Percentiles rank a stretch among this genome's conserved stretches.
These are phyloP conservation scores for Reticulascus tulasneorum DNA, from an alignment of 2,329 filamentous ascomycete genomes.

Conservation along the genomic window DNA sequence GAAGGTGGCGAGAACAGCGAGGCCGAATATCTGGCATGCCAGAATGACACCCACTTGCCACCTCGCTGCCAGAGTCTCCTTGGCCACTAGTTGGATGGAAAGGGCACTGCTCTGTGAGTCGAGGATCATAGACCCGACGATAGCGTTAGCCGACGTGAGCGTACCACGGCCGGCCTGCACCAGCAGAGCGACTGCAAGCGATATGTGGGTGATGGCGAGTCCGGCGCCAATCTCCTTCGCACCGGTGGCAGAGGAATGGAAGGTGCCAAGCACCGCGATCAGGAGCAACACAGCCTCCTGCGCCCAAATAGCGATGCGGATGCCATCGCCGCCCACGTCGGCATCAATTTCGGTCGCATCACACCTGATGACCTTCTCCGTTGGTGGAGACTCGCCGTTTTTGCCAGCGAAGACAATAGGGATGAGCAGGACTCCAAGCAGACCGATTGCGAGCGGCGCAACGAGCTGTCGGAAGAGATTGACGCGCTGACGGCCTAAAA, in stretches of 20 bases:
- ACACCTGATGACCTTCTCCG: neutral
- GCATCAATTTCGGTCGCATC: neutral
- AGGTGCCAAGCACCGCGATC: constrained; percentile 1
- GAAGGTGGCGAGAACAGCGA: neutral
- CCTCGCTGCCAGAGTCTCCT: neutral
- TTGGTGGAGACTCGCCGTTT: too few relatives aligned
- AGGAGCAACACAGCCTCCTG: constrained; percentile 1
- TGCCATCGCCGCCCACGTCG: neutral
- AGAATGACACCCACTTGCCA: constrained; percentile 1
- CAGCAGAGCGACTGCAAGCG: constrained; percentile 1
- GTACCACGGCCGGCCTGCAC: neutral
- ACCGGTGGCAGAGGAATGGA: neutral
- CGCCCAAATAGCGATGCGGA: neutral
- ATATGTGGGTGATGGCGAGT: neutral
- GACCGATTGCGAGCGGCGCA: neutral
- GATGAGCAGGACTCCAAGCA: neutral
- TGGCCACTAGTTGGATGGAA: neutral
- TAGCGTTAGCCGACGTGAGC: neutral
- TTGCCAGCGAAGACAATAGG: neutral
- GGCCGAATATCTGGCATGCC: neutral
- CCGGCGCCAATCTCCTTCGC: constrained; percentile 3
- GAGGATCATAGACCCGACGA: constrained; percentile 3
- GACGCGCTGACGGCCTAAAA: neutral
- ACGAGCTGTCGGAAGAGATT: neutral
- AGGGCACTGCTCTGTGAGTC: constrained; percentile 4